A percentile compares a stretch with the other conserved stretches of the same genome.
phyloP scores from a whole-genome alignment of 345 rosid species.

The Melastoma malabathricum region DNA sequence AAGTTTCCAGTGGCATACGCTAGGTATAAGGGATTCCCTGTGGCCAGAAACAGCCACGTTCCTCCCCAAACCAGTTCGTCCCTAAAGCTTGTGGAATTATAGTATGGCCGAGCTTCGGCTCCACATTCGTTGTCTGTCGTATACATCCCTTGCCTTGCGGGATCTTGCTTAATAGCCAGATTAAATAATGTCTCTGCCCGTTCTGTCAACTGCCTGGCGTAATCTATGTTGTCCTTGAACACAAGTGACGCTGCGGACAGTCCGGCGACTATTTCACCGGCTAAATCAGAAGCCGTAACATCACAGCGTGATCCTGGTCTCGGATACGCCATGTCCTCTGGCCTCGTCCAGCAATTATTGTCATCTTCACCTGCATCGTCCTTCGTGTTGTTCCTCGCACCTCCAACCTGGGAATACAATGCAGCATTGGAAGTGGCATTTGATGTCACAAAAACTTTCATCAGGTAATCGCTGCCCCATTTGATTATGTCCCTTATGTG shows the following conservation, averaged over 20 bases:
- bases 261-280: slow-evolving; percentile 44
- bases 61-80: slow-evolving; percentile 55
- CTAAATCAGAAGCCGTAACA: slow-evolving; percentile 33
- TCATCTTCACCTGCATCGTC: slow-evolving; percentile 13
- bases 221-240: slow-evolving; percentile 21
- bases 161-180: slow-evolving; percentile 14
- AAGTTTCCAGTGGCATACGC: slow-evolving; percentile 4
- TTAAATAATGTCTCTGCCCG: slow-evolving; percentile 27
- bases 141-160: slow-evolving; percentile 17
- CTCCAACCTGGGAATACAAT: slow-evolving; percentile 58
- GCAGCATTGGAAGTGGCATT: slow-evolving; percentile 15
- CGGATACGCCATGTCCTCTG: slow-evolving; percentile 45
- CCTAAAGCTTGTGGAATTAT: slow-evolving; percentile 33
- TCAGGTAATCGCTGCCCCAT: slow-evolving; percentile 53
- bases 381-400: slow-evolving; percentile 12
- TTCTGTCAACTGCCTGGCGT: slow-evolving; percentile 15
- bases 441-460: slow-evolving; percentile 27
- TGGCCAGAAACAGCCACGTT: slow-evolving; percentile 49
- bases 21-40: slow-evolving; percentile 25
- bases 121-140: slow-evolving; percentile 24
- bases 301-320: slow-evolving; percentile 34
- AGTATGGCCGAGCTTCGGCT: slow-evolving; percentile 28
- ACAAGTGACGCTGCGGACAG: slow-evolving; percentile 49
- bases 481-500: slow-evolving; percentile 46
- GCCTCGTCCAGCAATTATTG: slow-evolving; percentile 51